These are phyloP conservation scores for Eucalyptus sp. DNA, from an alignment of 345 rosid genomes.

Conservation along the genomic window DNA sequence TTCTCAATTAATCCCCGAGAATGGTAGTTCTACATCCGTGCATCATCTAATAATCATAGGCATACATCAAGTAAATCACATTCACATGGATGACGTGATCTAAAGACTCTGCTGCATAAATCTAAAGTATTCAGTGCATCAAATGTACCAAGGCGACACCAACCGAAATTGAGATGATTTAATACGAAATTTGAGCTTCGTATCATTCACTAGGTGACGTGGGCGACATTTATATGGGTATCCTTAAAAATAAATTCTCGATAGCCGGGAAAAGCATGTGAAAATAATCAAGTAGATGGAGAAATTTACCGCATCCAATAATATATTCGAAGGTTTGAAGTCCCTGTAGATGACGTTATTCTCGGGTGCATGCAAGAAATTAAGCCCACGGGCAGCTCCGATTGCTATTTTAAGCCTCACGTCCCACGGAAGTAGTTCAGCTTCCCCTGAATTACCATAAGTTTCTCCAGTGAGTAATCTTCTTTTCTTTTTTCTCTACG, in stretches of 20 bases:
- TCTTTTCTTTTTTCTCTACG: background rate
- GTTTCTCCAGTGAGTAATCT: background rate
- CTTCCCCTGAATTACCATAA: slow-evolving; percentile 17
- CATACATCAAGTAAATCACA: too few relatives aligned
- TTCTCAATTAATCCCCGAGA: too few relatives aligned
- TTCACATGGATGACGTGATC: too few relatives aligned
- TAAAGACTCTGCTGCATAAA: too few relatives aligned
- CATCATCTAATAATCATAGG: too few relatives aligned
- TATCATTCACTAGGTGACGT: fast-evolving
- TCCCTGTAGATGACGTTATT: slow-evolving; percentile 71
- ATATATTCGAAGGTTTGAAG: slow-evolving; percentile 71
- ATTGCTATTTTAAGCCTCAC: slow-evolving; percentile 52
- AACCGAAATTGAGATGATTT: background rate
- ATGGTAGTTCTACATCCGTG: too few relatives aligned
- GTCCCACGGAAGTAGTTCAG: slow-evolving; percentile 59
- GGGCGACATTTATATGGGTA: background rate
- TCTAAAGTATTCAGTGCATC: background rate
- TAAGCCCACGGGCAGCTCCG: slow-evolving; percentile 68
- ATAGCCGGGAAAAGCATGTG: background rate
- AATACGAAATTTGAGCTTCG: fast-evolving
- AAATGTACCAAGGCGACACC: background rate
- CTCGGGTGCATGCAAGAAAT: slow-evolving; percentile 59
- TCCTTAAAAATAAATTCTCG: background rate
- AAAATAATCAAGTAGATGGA: background rate
- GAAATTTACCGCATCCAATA: slow-evolving; percentile 52